phyloP scores from a whole-genome alignment of 2,329 filamentous ascomycete species.

The Gnomoniopsis sp. region DNA sequence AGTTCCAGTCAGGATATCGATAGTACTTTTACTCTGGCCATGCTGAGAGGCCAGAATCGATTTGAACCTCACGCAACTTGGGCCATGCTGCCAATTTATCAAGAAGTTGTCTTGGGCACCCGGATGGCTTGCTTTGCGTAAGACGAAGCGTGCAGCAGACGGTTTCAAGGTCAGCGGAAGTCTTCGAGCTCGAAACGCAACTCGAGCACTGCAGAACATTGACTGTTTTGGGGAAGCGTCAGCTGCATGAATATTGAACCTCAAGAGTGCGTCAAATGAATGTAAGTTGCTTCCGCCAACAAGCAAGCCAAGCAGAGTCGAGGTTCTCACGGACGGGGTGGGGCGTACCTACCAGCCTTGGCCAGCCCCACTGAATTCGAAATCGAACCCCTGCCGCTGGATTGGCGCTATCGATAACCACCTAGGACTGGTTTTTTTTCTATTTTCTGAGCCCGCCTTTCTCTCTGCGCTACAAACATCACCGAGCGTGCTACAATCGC shows the following conservation, averaged over 20 bases:
- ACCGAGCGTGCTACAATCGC: constrained; percentile 9
- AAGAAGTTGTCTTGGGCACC: neutral
- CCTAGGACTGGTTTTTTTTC: constrained; percentile 12
- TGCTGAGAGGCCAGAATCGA: neutral
- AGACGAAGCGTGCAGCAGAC: neutral
- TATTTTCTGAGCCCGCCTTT: constrained; percentile 16
- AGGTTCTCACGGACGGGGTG: neutral
- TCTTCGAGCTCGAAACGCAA: constrained; percentile 11
- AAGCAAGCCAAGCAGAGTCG: neutral
- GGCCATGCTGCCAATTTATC: neutral
- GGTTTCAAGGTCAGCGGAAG: neutral
- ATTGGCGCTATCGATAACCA: constrained; percentile 16
- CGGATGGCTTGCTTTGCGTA: neutral
- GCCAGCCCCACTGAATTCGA: neutral
- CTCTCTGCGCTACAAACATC: constrained; percentile 6
- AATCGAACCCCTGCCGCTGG: constrained; percentile 1
- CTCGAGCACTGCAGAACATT: constrained; percentile 18
- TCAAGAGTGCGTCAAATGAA: neutral
- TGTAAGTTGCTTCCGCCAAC: neutral
- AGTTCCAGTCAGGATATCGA: constrained; percentile 8
- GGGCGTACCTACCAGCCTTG: neutral
- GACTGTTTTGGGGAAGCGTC: neutral
- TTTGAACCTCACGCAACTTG: neutral
- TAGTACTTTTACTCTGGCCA: neutral
- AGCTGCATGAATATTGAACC: neutral